A percentile compares a stretch with the other conserved stretches of the same genome.
These are phyloP conservation scores for Populus alba DNA, from an alignment of 345 rosid species.

Conservation along the genomic window DNA sequence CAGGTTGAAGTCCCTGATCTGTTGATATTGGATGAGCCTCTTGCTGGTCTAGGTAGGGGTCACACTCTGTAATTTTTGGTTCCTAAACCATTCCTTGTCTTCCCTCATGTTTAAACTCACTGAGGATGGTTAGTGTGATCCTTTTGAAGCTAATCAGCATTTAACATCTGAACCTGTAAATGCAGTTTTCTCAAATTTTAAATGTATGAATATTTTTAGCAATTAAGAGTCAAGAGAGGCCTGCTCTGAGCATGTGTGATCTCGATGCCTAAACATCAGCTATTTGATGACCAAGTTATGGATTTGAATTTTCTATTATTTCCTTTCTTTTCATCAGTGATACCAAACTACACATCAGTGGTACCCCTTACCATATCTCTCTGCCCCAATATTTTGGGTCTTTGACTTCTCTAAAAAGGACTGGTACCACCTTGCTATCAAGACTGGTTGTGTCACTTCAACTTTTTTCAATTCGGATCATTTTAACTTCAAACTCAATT, in stretches of 20 bases:
- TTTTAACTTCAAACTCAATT: not conserved
- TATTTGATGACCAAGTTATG: not conserved
- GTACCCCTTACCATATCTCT: not conserved
- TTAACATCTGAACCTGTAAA: not conserved
- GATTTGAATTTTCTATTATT: not conserved
- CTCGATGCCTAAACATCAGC: not conserved
- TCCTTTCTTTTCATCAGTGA: not conserved
- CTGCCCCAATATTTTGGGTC: not conserved
- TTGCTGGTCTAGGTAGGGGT: slow-evolving; percentile 89
- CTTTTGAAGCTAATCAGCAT: not conserved
- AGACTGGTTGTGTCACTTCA: not conserved
- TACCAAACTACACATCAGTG: not conserved
- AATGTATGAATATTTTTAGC: not conserved
- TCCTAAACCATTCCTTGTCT: slow-evolving; percentile 1
- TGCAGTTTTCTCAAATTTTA: not conserved
- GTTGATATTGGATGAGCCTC: slow-evolving; percentile 88
- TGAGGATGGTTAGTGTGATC: not conserved
- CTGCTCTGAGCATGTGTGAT: not conserved
- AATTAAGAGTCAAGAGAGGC: not conserved
- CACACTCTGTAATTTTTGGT: slow-evolving; percentile 16
- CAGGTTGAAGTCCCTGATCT: slow-evolving; percentile 85
- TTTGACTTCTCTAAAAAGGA: not conserved
- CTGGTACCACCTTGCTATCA: not conserved
- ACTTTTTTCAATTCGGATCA: not conserved
- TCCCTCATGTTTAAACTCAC: not conserved